Evolutionary conservation across 352 stramenopile species (phyloP), one percentile per base, ranked within the genome.

Genomic region (Phytophthora boehmeriae): DNA sequence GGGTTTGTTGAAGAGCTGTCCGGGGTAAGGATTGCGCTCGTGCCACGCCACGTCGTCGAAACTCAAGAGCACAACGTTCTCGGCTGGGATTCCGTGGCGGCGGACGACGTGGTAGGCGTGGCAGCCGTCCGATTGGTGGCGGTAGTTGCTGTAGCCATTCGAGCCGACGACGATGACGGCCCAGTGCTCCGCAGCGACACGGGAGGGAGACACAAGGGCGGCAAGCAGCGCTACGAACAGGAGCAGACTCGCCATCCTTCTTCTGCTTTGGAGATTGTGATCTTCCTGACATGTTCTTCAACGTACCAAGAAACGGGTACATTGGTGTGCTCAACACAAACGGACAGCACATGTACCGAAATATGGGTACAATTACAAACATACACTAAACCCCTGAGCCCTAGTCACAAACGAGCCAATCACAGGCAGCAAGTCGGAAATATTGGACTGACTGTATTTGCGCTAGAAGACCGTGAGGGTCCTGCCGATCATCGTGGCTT

Each of bases 1-100:
- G 17, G 91, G 91, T 14, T 88, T 80, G 68, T 97, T 98, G 64
- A 92, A 98, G 1, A 97, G 72, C 73, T 94, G 72, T 2, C 91
- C 92, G 0, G 84, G 83, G 61, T 94, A 95, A 23, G 92, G 91
- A 49, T 97, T 98, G 27, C 78, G 59, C n/a, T 76, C 42, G 66
- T 83, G 76, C 55, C 66, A 67, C 0, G 90, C 89, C n/a, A 92
- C 85, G 62, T 98, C 92, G 66, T 97, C 89, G 73, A 95, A 96
- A 86, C 94, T 97, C 90, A 98, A 96, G 36, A 97, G 81, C 54
- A 98, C 83, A 32, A 97, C 89, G 56, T 96, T 93, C 47, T 96
- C 86, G 13, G 52, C 68, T 8, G 88, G 83, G 36, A 97, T 96
- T 10, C 92, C 92, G 60, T 97, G 89, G 43, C 78, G 75, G 1